Conservation (phyloP, 139 green algal species). For the Chlamydomonas applanata region DNA sequence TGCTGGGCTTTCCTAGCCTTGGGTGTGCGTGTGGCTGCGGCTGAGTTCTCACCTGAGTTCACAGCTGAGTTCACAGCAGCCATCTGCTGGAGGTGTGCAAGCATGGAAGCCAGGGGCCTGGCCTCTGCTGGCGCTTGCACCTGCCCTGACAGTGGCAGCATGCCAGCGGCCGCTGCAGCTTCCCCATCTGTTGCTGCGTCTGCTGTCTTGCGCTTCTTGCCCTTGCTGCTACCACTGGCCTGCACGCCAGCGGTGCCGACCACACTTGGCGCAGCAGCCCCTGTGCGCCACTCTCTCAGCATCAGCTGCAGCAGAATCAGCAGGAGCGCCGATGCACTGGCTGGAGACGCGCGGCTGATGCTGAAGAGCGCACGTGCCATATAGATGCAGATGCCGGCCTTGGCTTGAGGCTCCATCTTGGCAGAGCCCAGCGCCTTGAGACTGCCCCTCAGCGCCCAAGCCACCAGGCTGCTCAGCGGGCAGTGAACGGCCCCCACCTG, state of each 20-base stretch:
- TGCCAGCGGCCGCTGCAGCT: no score
- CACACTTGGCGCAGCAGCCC: not conserved
- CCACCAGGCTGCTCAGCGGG: conserved; percentile 6
- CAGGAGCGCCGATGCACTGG: not conserved
- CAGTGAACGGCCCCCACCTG: not conserved
- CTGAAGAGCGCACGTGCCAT: conserved; percentile 1
- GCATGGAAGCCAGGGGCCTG: no score
- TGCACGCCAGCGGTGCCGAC: no score
- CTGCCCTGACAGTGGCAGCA: no score
- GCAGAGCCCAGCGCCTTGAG: conserved; percentile 15
- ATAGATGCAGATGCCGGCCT: conserved; percentile 12
- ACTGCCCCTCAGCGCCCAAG: conserved; percentile 23
- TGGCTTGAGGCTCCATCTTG: conserved; percentile 5
- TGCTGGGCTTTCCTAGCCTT: no score
- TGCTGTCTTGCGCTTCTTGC: not conserved
- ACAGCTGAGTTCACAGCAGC: no score
- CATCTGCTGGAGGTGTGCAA: no score
- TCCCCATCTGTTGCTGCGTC: no score
- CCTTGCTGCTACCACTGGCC: not conserved
- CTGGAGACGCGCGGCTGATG: not conserved
- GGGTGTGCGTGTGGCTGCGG: no score
- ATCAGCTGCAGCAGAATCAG: not conserved
- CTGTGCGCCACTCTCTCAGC: not conserved
- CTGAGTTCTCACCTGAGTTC: no score
- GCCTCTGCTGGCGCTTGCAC: no score